A percentile compares a stretch with the other conserved stretches of the same genome.
These are phyloP conservation scores for Russula vinacea DNA, from an alignment of 768 basidiomycete species.

Conservation along the genomic window DNA sequence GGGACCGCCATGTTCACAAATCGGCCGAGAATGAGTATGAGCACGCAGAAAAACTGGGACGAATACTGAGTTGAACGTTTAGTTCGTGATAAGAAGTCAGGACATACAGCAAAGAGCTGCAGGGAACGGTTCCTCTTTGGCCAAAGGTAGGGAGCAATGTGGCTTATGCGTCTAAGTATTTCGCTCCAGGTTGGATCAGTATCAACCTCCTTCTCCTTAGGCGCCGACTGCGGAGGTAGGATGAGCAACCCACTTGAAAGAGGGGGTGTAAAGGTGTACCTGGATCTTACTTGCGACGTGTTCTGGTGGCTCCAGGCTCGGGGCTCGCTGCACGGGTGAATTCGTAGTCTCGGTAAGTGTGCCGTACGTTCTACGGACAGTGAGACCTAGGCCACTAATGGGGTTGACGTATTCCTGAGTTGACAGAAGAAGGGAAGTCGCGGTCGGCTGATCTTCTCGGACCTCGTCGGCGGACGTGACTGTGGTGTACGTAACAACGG, in stretches of 20 bases:
- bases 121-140: conserved; percentile 63
- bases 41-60: conserved; percentile 57
- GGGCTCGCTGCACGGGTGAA: conserved; percentile 47
- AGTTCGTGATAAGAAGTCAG: conserved; percentile 10
- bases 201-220: conserved; percentile 47
- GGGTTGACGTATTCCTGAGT: conserved; percentile 44
- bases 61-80: conserved; percentile 7
- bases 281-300: conserved; percentile 31
- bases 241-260: conserved; percentile 25
- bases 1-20: conserved; percentile 74
- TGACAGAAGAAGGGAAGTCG: conserved; percentile 55
- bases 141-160: conserved; percentile 81
- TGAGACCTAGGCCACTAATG: conserved; percentile 56
- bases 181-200: conserved; percentile 71
- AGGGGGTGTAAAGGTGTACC: conserved; percentile 16
- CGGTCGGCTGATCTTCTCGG: conserved; percentile 39
- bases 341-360: conserved; percentile 60
- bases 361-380: conserved; percentile 63
- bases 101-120: conserved; percentile 64
- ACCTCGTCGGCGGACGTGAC: conserved; percentile 43
- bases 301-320: conserved; percentile 43
- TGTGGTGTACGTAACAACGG: conserved; percentile 62
- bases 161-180: conserved; percentile 58
- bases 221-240: conserved; percentile 31
- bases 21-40: conserved; percentile 70